Conservation (phyloP, 1,284 basidiomycete species). For the Pterula multifida region DNA sequence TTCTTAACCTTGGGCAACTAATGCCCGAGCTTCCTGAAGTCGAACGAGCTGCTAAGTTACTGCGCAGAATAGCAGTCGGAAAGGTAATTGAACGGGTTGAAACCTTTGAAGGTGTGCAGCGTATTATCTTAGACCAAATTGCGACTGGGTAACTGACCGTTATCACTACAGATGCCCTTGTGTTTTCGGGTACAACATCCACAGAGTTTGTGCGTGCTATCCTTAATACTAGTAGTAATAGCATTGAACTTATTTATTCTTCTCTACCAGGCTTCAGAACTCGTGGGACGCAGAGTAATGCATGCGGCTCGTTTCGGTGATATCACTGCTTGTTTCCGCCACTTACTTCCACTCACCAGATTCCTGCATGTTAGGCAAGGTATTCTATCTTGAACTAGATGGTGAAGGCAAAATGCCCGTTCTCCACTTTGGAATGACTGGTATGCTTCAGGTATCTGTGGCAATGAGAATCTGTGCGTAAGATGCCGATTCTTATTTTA, state of each 20-base stretch:
- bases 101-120: constrained; percentile 29
- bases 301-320: constrained; percentile 54
- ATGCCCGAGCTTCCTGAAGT: constrained; percentile 73
- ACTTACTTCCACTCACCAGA: background rate
- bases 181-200: constrained; percentile 51
- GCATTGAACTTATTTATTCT: background rate
- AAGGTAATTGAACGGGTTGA: constrained; percentile 49
- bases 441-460: constrained; percentile 56
- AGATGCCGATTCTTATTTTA: background rate
- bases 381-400: constrained; percentile 62
- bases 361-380: constrained; percentile 42
- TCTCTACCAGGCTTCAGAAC: constrained; percentile 41
- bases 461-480: background rate
- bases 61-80: constrained; percentile 43
- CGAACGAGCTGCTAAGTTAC: constrained; percentile 52
- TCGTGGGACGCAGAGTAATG: constrained; percentile 46
- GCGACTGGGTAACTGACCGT: background rate
- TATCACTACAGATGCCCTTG: constrained; percentile 40
- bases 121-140: background rate
- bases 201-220: constrained; percentile 54
- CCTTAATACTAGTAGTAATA: constrained; percentile 1
- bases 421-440: constrained; percentile 79
- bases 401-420: constrained; percentile 56
- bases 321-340: constrained; percentile 2
- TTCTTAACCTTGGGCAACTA: too few relatives aligned